Base-by-base conservation (phyloP, 2,329 filamentous ascomycete species). In the Xylaria sp. region DNA sequence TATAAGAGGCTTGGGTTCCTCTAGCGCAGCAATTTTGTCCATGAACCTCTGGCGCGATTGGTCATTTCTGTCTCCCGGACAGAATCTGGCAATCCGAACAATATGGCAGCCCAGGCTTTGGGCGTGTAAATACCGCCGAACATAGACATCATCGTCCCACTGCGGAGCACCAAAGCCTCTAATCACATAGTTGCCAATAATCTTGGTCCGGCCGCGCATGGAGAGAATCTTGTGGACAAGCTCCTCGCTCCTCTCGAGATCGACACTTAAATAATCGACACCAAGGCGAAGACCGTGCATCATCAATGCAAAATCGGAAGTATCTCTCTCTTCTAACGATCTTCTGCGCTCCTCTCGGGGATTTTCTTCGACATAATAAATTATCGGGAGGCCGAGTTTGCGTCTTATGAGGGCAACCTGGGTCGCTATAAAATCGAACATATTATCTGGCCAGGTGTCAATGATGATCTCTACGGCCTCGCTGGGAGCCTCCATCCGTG, bases 231-330 rank as follows among this genome's bases (percentile, higher is more conserved):
- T 82, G 9, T 79, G 76, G 4, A 91, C 78, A 7, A 86, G 74
- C 0, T 80, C 78, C 56, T 87, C 82, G 48, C 82, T 85, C 43
- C 89, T 83, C 41, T 87, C 85, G 18, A 93, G 79, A 75, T 92
- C 89, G 5, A 92, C 80, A 41, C 87, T 89, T 61, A 90, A 75
- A 72, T 89, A 92, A 62, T 92, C 90, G 1, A 91, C 89, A 1
- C 87, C 89, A 54, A 92, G 83, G 15, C 90, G 87, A 25, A 92
- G 80, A 5, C 90, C 90, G 70, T 91, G 88, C 49, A 88, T 84
- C 25, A 91, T 82, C 33, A 92, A 80, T 64, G 86, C 83, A 15
- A 88, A 78, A 73, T 91, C 91, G 62, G 82, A 77, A 7, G 77
- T 60, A 62, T 82, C 77, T 65, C 78, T 81, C 68, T 84, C 82